Conservation (phyloP, 345 rosid species). For the Acer negundo region DNA sequence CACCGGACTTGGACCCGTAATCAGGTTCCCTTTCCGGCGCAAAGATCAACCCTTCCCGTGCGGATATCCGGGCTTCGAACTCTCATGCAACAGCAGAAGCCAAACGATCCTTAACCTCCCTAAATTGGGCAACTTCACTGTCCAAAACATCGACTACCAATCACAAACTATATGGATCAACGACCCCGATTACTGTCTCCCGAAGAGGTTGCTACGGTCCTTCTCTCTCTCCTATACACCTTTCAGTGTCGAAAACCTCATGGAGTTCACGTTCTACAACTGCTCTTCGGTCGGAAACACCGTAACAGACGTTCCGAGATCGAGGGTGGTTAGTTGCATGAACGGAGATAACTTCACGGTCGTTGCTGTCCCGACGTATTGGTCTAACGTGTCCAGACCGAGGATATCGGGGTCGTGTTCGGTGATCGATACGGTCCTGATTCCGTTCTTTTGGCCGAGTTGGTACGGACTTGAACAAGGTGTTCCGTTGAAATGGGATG, state of each 20-base stretch:
- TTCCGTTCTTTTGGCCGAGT: conserved; percentile 28
- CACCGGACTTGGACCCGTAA: background rate
- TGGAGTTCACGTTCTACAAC: conserved; percentile 34
- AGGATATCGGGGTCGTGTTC: conserved; percentile 11
- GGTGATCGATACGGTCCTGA: background rate
- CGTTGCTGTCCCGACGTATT: conserved; percentile 7
- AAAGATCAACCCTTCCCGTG: background rate
- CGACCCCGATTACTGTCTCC: conserved; percentile 47
- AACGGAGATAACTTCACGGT: conserved; percentile 34
- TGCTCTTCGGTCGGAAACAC: conserved; percentile 23
- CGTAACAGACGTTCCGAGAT: background rate
- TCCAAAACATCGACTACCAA: conserved; percentile 39
- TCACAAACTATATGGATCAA: conserved; percentile 27
- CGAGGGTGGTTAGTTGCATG: conserved; percentile 35
- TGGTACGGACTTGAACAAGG: conserved; percentile 11
- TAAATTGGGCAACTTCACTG: conserved; percentile 37
- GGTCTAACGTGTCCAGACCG: background rate
- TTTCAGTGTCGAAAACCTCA: background rate
- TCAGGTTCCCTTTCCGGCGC: conserved; percentile 50
- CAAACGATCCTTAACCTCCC: conserved; percentile 36
- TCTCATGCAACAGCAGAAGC: conserved; percentile 34
- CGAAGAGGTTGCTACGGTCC: conserved; percentile 27
- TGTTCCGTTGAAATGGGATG: conserved; percentile 34
- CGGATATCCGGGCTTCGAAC: conserved; percentile 44
- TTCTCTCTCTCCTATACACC: conserved; percentile 37